Base-by-base conservation (phyloP, 2,329 filamentous ascomycete genomes). In the Bipolaris zeicola region DNA sequence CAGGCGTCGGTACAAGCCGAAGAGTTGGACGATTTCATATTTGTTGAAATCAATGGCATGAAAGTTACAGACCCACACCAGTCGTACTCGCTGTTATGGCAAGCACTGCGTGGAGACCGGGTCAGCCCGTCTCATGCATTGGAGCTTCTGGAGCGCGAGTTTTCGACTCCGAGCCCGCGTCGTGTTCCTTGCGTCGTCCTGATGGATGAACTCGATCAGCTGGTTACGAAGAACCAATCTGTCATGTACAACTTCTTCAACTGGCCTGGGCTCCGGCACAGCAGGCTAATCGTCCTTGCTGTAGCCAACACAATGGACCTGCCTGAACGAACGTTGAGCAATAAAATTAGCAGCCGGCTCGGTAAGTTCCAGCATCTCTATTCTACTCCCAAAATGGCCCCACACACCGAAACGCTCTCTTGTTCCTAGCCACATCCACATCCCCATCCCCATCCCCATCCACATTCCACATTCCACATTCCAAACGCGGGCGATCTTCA, bases 191-290 rank as follows among this genome's bases (percentile, higher is more conserved):
- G 94, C 72, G 95, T 99, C 13, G 95, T 99, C 2, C 80, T 99
- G 48, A 99, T 99, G 95, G 95, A 99, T 70, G 95, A 99, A 77
- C 83, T 99, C 45, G 95, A 99, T 74, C 95, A 99, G 77, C 85
- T 99, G 6, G 96, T 99, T 5, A 99, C 95, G 11, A 95, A 94
- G 72, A 98, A 96, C 70, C 96, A 99, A 76, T 94, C 91, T n/a
- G 95, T 99, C 78, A 99, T 99, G 95, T 99, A 99, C 80, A 99
- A 99, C 77, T 99, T 99, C 77, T 99, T 99, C 84, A 99, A 99
- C 72, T 99, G 95, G 95, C 95, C 95, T 3, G 90, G 91, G 10
- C 82, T 98, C 51, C 86, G 91, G 47, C 93, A 99, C 76, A 96
- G 92, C 51, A 87, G 93, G 46, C 83, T 99, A 42, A 97, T 99